These are phyloP conservation scores for Penicillium diatomitis DNA, from an alignment of 495 filamentous ascomycete species.

Conservation along the genomic window DNA sequence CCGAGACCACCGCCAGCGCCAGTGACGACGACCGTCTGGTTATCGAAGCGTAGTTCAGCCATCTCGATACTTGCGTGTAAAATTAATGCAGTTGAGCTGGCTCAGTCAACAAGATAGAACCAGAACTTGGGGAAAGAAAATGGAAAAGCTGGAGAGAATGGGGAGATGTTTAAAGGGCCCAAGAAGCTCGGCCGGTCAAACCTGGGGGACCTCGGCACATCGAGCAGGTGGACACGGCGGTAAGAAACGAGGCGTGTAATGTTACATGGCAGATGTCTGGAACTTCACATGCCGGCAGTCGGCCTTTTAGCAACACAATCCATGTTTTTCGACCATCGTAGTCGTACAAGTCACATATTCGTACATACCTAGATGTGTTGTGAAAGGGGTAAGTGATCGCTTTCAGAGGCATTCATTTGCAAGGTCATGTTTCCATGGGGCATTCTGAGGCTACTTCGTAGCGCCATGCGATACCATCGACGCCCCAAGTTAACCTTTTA, in stretches of 20 bases:
- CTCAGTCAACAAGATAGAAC: slow-evolving; percentile 8
- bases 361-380: too few species aligned
- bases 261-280: slow-evolving; percentile 20
- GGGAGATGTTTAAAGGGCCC: slow-evolving; percentile 19
- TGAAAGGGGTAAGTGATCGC: too few species aligned
- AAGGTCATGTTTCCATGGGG: too few species aligned
- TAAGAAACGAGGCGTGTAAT: slow-evolving; percentile 17
- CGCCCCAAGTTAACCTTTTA: too few species aligned
- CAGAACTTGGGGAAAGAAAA: slow-evolving; percentile 12
- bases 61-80: slow-evolving; percentile 38
- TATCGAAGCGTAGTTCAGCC: slow-evolving; percentile 84
- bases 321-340: too few species aligned
- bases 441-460: too few species aligned
- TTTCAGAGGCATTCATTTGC: too few species aligned
- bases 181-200: slow-evolving; percentile 28
- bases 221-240: slow-evolving; percentile 5
- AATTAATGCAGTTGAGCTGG: slow-evolving; percentile 9
- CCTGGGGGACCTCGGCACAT: slow-evolving; percentile 38
- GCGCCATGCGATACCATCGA: too few species aligned
- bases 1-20: slow-evolving; percentile 93
- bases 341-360: too few species aligned
- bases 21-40: slow-evolving; percentile 94
- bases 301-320: background rate
- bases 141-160: slow-evolving; percentile 15
- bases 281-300: slow-evolving; percentile 33